phyloP scores from a whole-genome alignment of 257 asterid genomes.

The Lycium barbarum region DNA sequence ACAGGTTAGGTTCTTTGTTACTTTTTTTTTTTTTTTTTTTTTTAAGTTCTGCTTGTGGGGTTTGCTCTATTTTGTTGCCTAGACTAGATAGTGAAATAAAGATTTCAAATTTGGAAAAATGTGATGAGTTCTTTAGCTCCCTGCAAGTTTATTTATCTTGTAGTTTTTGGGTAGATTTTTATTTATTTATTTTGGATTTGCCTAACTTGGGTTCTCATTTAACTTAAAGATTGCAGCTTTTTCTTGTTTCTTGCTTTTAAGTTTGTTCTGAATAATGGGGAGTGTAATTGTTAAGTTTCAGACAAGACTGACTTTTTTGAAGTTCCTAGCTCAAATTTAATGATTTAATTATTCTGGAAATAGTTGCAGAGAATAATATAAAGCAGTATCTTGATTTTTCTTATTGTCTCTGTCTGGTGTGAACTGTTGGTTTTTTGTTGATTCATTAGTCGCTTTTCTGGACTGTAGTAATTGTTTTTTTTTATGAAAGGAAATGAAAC shows the following conservation, averaged over 20 bases:
- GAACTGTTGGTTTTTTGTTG: conserved; percentile 49
- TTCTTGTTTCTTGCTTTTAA: conserved; percentile 32
- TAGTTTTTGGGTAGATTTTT: neutral
- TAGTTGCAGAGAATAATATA: conserved; percentile 30
- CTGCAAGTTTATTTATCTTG: neutral
- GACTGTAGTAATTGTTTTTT: conserved; percentile 31
- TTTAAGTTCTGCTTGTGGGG: conserved; percentile 25
- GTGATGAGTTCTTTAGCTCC: neutral
- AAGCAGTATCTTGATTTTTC: conserved; percentile 42
- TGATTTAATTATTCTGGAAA: conserved; percentile 36
- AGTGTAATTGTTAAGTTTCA: conserved; percentile 50
- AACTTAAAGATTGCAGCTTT: conserved; percentile 34
- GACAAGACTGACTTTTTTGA: conserved; percentile 46
- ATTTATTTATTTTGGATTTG: neutral
- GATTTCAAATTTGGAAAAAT: conserved; percentile 3
- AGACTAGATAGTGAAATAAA: conserved; percentile 38
- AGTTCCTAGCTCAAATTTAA: conserved; percentile 32
- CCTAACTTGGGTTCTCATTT: neutral
- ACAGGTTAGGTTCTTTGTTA: conserved; percentile 7
- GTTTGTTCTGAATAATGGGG: conserved; percentile 33
- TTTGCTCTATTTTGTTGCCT: conserved; percentile 39
- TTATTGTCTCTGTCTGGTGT: conserved; percentile 42
- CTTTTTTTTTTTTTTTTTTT: conserved; percentile 12
- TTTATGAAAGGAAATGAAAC: neutral
- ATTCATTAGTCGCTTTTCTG: conserved; percentile 51